Evolutionary conservation across 805 yeast genomes (phyloP).

Genomic region (Candida berthetii): DNA sequence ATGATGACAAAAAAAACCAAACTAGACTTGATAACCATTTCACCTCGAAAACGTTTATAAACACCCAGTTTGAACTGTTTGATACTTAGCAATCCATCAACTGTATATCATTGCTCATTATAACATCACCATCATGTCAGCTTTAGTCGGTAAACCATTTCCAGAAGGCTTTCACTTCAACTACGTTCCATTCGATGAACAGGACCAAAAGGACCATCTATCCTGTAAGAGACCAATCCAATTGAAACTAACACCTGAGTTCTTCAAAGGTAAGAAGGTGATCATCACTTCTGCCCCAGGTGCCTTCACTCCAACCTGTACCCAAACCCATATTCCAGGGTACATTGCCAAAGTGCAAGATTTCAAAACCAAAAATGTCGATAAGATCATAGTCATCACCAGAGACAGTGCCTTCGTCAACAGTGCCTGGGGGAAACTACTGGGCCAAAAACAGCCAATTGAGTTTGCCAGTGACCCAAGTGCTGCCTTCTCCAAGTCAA

Average conservation of each 20-base stretch:
- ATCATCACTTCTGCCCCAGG: constrained; percentile 79
- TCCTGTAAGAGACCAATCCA: constrained; percentile 19
- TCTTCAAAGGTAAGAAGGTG: constrained; percentile 27
- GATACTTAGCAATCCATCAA: too few relatives aligned
- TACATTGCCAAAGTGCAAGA: constrained; percentile 43
- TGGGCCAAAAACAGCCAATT: constrained; percentile 26
- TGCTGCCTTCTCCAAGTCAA: constrained; percentile 47
- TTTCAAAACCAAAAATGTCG: constrained; percentile 55
- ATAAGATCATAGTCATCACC: constrained; percentile 50
- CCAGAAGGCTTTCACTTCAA: constrained; percentile 22
- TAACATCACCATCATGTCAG: constrained; percentile 10
- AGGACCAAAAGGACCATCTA: constrained; percentile 17
- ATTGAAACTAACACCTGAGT: constrained; percentile 18
- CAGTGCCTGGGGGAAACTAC: constrained; percentile 55
- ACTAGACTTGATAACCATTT: too few relatives aligned
- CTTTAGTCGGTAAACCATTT: constrained; percentile 17
- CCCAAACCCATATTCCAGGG: constrained; percentile 67
- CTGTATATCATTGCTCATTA: too few relatives aligned
- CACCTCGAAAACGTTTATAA: too few relatives aligned
- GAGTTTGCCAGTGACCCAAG: constrained; percentile 63
- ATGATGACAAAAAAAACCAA: too few relatives aligned
- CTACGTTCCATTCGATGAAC: constrained; percentile 20
- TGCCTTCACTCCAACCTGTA: constrained; percentile 83
- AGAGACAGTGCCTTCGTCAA: constrained; percentile 69
- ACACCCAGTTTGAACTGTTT: too few relatives aligned